Base-by-base conservation (phyloP, 2,329 filamentous ascomycete species). In the Talaromyces albobiverticillius region DNA sequence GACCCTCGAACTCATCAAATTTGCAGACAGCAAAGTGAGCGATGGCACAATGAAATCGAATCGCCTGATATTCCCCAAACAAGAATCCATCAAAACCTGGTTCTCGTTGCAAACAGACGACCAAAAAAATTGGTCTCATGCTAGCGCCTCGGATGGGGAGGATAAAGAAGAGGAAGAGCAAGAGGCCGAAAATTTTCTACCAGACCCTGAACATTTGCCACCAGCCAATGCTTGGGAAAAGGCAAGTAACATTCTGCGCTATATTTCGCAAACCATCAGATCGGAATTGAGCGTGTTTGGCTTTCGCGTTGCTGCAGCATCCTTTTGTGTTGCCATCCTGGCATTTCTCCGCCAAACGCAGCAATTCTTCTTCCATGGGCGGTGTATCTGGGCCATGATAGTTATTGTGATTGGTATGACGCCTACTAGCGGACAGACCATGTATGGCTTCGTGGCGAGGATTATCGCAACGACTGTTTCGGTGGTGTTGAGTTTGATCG, bases 311-410 rank as follows among this genome's bases (percentile, higher is more conserved):
- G 86, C 86, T 0, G 85, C 83, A 59, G 88, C 88, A 0, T 90
- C 87, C 0, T 84, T 91, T 79, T 86, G 82, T 2, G 76, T 91
- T 40, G 87, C 82, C 0, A 82, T 92, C 47, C 67, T 89, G 2
- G 84, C 80, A 0, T 90, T 82, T 63, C 73, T 91, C 6, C 75
- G 79, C 36, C 66, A 79, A 20, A 87, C 86, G 0, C 82, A 89
- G 59, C 60, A 61, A 0, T 91, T 90, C 65, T 91, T 89, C 65
- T 78, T 82, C 5, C 72, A 83, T 49, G 83, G 91, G 63, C 77
- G 88, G 18, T 72, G 90, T 1, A 81, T 91, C 6, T 92, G 88
- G 88, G 85, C 86, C 2, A 82, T 90, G 78, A 88, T 91, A 59
- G 89, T 90, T 72, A 78, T 86, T n/a, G 82, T 86, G 4, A 85